Evolutionary conservation across 192 early-diverging fungal genomes (phyloP).

Genomic region (Coemansia sp.): DNA sequence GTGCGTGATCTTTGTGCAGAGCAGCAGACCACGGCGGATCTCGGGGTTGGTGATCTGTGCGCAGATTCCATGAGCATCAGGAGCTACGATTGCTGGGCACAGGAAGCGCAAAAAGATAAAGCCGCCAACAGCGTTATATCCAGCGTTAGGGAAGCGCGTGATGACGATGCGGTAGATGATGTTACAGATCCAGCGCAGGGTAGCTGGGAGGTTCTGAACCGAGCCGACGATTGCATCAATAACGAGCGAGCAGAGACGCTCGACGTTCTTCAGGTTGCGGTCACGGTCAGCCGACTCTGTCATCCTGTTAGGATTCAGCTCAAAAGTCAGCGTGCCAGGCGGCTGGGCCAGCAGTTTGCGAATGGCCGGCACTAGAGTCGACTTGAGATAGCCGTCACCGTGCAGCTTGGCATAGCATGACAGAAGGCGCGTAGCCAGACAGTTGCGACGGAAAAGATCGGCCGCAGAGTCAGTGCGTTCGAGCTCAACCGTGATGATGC

Average conservation of each 20-base stretch:
- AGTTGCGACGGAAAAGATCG: constrained; percentile 89
- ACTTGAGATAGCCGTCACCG: constrained; percentile 75
- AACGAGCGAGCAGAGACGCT: constrained; percentile 68
- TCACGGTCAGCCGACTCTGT: constrained; percentile 60
- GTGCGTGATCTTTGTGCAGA: constrained; percentile 94
- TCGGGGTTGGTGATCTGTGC: constrained; percentile 61
- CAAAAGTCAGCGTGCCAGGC: constrained; percentile 74
- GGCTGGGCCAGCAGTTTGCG: constrained; percentile 62
- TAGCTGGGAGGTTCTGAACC: constrained; percentile 60
- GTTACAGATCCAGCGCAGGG: constrained; percentile 78
- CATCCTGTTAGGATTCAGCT: constrained; percentile 82
- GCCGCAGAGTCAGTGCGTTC: constrained; percentile 76
- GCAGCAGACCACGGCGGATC: constrained; percentile 78
- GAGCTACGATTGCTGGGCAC: constrained; percentile 92
- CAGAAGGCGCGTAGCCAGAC: constrained; percentile 84
- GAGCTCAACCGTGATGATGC: constrained; percentile 82
- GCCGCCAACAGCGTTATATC: constrained; percentile 83
- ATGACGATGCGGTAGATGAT: constrained; percentile 74
- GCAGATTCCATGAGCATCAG: constrained; percentile 77
- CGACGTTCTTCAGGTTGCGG: constrained; percentile 76
- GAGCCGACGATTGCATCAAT: constrained; percentile 83
- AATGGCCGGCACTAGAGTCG: constrained; percentile 76
- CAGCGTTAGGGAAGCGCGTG: constrained; percentile 78
- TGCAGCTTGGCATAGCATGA: constrained; percentile 78
- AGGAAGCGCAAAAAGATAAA: constrained; percentile 96